Conservation (phyloP, 306 rosid species). For the Vigna hirtella region DNA sequence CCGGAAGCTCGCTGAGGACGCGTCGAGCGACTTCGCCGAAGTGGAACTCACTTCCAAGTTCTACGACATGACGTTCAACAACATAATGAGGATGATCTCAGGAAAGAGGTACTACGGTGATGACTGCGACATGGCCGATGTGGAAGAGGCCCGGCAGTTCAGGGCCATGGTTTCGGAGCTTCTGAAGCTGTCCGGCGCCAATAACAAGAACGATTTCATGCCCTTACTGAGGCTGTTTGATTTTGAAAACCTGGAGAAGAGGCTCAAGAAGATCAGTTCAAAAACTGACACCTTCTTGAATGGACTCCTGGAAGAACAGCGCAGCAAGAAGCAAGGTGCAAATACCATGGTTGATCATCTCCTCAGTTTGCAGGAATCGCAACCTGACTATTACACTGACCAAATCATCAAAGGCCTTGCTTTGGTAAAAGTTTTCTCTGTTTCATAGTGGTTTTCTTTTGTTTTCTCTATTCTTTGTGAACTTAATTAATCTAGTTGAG, state of each 20-base stretch:
- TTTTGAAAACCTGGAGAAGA: constrained; percentile 31
- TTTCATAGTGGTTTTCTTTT: too few relatives aligned
- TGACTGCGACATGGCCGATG: constrained; percentile 34
- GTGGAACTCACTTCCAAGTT: constrained; percentile 50
- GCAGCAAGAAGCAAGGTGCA: neutral
- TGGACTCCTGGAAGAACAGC: constrained; percentile 36
- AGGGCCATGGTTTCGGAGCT: constrained; percentile 23
- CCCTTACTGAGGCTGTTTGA: constrained; percentile 19
- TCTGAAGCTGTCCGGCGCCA: constrained; percentile 8
- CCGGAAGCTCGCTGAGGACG: too few relatives aligned
- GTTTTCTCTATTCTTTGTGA: too few relatives aligned
- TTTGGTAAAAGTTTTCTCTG: neutral
- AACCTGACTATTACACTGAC: constrained; percentile 37
- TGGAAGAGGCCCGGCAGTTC: constrained; percentile 29
- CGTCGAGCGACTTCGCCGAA: constrained; percentile 4
- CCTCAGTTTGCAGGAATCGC: constrained; percentile 33
- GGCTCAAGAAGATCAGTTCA: neutral
- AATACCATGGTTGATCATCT: constrained; percentile 44
- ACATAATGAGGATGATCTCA: constrained; percentile 45
- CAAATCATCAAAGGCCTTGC: constrained; percentile 41
- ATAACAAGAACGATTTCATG: constrained; percentile 34
- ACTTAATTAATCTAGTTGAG: neutral
- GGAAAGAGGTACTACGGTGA: constrained; percentile 42
- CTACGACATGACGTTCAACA: constrained; percentile 56
- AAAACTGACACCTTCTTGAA: constrained; percentile 13